These are phyloP conservation scores for Aspergillus awamori DNA, from an alignment of 2,329 filamentous ascomycete genomes.

Conservation along the genomic window DNA sequence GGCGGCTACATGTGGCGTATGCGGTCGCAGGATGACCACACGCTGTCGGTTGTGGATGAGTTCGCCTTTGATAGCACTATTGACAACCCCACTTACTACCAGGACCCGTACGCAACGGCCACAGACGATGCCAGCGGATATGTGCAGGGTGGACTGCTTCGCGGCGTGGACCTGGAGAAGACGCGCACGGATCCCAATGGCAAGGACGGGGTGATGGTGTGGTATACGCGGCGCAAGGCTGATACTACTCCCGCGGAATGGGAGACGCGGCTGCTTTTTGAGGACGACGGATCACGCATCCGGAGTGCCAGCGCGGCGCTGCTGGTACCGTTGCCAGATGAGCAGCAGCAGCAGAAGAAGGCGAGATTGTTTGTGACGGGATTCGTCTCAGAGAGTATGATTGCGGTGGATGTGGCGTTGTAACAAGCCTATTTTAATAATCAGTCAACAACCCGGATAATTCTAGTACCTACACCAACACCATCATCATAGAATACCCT, in stretches of 20 bases:
- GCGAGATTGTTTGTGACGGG: slow-evolving; percentile 64
- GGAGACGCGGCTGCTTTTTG: slow-evolving; percentile 56
- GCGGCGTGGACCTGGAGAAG: slow-evolving; percentile 42
- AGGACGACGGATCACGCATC: slow-evolving; percentile 59
- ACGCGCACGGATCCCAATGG: slow-evolving; percentile 38
- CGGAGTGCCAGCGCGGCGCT: slow-evolving; percentile 56
- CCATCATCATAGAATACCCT: not conserved
- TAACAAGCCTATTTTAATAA: slow-evolving; percentile 7
- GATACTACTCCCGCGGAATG: slow-evolving; percentile 31
- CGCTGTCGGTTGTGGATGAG: slow-evolving; percentile 47
- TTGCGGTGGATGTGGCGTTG: slow-evolving; percentile 59
- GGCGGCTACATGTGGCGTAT: slow-evolving; percentile 54
- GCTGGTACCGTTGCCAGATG: slow-evolving; percentile 54
- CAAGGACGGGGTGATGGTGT: slow-evolving; percentile 53
- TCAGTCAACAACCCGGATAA: no score
- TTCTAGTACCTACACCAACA: not conserved
- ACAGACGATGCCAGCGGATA: slow-evolving; percentile 57
- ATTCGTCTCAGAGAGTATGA: slow-evolving; percentile 52
- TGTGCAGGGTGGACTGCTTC: slow-evolving; percentile 53
- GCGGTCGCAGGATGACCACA: slow-evolving; percentile 28
- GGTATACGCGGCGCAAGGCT: slow-evolving; percentile 40
- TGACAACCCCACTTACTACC: slow-evolving; percentile 64
- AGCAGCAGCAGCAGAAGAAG: slow-evolving; percentile 35
- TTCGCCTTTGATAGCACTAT: slow-evolving; percentile 51
- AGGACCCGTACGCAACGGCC: slow-evolving; percentile 53